Evolutionary conservation across 163 green algal genomes (phyloP).

Genomic region (Trebouxiophyceae sp.): DNA sequence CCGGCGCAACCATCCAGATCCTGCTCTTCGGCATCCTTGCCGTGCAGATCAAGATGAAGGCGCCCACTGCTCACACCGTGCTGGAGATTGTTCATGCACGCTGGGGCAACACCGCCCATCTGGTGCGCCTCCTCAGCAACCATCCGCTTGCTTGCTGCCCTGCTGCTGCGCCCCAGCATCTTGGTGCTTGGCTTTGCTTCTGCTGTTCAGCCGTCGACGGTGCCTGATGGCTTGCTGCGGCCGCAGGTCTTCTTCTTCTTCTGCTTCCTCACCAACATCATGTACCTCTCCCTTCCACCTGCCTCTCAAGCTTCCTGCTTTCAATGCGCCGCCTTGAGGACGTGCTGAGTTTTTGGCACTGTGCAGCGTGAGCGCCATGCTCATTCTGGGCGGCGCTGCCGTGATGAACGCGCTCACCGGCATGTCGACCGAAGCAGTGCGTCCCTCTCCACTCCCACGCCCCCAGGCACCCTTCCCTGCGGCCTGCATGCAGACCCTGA

Average conservation of each 20-base stretch:
- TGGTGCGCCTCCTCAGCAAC: neutral
- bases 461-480: neutral
- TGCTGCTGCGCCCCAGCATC: neutral
- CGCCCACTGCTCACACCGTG: conserved; percentile 42
- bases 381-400: conserved; percentile 83
- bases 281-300: conserved; percentile 21
- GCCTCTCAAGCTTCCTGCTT: too few relatives aligned
- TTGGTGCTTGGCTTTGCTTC: too few relatives aligned
- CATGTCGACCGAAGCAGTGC: conserved; percentile 13
- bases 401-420: conserved; percentile 84
- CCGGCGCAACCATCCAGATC: conserved; percentile 86
- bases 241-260: conserved; percentile 24
- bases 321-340: neutral
- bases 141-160: neutral
- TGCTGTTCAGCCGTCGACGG: too few relatives aligned
- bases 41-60: conserved; percentile 84
- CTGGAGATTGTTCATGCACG: conserved; percentile 34
- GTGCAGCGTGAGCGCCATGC: conserved; percentile 65
- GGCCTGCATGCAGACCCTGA: neutral
- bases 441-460: neutral
- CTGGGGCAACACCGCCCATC: conserved; percentile 9
- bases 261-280: conserved; percentile 60
- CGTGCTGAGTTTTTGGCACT: too few relatives aligned
- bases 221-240: too few relatives aligned
- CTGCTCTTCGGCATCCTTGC: conserved; percentile 90